Percentiles rank a stretch among this genome's conserved stretches.
Evolutionary conservation across 2,329 filamentous ascomycete species (phyloP).

Genomic region (Epichloe scottii): DNA sequence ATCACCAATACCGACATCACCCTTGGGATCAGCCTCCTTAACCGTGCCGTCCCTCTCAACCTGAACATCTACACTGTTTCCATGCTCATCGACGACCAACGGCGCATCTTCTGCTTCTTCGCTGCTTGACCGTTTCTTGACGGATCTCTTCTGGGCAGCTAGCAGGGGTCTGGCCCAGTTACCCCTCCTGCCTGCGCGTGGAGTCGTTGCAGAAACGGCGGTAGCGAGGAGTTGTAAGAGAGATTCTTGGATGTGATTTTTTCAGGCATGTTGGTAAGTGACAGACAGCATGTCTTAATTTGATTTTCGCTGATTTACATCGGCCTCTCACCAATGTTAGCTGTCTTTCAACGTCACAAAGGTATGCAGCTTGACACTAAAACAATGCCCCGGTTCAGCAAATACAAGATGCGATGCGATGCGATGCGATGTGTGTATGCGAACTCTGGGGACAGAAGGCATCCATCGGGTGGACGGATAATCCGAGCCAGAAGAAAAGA

Average conservation of each 20-base stretch:
- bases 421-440: no score
- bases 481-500: neutral
- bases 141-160: conserved; percentile 34
- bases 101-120: conserved; percentile 68
- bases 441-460: neutral
- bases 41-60: conserved; percentile 29
- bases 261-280: conserved; percentile 27
- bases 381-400: no score
- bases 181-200: conserved; percentile 37
- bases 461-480: neutral
- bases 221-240: conserved; percentile 47
- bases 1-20: conserved; percentile 9
- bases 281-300: neutral
- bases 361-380: no score
- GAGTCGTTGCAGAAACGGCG: conserved; percentile 47
- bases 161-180: conserved; percentile 40
- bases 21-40: conserved; percentile 17
- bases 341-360: no score
- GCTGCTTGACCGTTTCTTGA: conserved; percentile 44
- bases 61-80: conserved; percentile 45
- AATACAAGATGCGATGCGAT: no score
- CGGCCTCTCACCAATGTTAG: no score
- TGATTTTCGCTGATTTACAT: neutral
- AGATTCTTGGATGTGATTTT: conserved; percentile 63
- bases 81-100: conserved; percentile 60